These are phyloP conservation scores for Hypomyces perniciosus DNA, from an alignment of 2,329 filamentous ascomycete species.

Conservation along the genomic window DNA sequence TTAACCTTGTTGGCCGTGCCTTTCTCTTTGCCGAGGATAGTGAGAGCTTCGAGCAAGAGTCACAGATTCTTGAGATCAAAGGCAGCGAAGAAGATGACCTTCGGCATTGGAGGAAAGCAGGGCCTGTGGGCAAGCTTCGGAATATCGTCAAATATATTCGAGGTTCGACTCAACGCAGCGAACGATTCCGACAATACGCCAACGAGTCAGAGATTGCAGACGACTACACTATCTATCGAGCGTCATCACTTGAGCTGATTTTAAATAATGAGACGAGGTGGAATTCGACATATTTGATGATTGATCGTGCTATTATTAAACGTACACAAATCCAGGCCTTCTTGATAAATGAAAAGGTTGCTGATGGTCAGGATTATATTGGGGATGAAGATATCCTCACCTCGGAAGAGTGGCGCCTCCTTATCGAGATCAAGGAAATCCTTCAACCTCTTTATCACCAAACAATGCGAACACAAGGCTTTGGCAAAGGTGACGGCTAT, in stretches of 20 bases:
- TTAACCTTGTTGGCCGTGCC: background rate
- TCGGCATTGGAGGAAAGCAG: background rate
- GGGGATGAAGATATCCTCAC: background rate
- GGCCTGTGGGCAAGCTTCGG: conserved; percentile 1
- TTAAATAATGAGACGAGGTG: background rate
- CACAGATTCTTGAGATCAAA: background rate
- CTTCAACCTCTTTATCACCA: background rate
- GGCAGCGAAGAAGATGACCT: background rate
- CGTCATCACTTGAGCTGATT: background rate
- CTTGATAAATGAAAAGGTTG: background rate
- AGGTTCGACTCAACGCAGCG: conserved; percentile 1
- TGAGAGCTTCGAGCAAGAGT: background rate
- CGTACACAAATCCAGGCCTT: background rate
- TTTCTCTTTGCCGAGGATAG: background rate
- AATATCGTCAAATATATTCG: conserved; percentile 1
- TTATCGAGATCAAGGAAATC: background rate
- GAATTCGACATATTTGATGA: conserved; percentile 2
- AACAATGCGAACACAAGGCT: conserved; percentile 1
- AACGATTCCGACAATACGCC: background rate
- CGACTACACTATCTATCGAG: background rate
- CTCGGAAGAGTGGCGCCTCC: conserved; percentile 1
- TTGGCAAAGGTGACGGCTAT: background rate
- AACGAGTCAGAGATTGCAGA: background rate
- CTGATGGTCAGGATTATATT: too few species aligned
- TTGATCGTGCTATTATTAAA: background rate